Evolutionary conservation across 2,329 filamentous ascomycete species (phyloP).

Genomic region (Acephala macrosclerotiorum): DNA sequence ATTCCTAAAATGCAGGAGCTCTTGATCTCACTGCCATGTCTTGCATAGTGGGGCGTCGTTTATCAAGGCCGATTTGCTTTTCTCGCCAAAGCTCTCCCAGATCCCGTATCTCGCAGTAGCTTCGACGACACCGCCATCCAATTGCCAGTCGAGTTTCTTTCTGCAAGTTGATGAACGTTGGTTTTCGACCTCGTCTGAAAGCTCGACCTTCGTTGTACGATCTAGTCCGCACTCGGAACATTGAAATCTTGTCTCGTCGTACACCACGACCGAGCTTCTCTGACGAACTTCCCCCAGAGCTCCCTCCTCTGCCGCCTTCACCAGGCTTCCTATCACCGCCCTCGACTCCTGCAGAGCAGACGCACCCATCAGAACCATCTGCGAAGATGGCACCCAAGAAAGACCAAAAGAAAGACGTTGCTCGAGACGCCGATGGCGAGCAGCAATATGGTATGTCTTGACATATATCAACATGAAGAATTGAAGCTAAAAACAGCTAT

Average conservation of each 20-base stretch:
- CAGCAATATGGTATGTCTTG: slow-evolving; percentile 60
- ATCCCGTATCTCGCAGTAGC: slow-evolving; percentile 19
- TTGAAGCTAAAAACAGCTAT: slow-evolving; percentile 36
- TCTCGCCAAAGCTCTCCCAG: slow-evolving; percentile 31
- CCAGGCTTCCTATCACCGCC: slow-evolving; percentile 35
- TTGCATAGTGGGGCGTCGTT: slow-evolving; percentile 12
- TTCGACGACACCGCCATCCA: slow-evolving; percentile 16
- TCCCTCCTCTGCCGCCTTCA: slow-evolving; percentile 44
- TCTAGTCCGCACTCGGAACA: slow-evolving; percentile 60
- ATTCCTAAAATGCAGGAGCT: slow-evolving; percentile 1
- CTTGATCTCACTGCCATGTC: neutral
- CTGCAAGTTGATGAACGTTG: slow-evolving; percentile 42
- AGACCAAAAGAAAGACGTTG: slow-evolving; percentile 50
- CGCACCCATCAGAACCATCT: slow-evolving; percentile 25
- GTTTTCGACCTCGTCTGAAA: slow-evolving; percentile 60
- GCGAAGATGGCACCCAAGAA: slow-evolving; percentile 48
- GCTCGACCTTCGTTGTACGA: slow-evolving; percentile 68
- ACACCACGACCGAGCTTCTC: slow-evolving; percentile 35
- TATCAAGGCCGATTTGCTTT: slow-evolving; percentile 19
- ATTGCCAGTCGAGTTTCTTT: slow-evolving; percentile 21
- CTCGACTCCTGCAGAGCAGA: slow-evolving; percentile 37
- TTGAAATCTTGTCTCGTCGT: slow-evolving; percentile 49
- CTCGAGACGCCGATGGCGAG: slow-evolving; percentile 54
- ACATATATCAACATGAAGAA: slow-evolving; percentile 17
- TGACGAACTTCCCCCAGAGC: slow-evolving; percentile 52